Evolutionary conservation across 345 rosid genomes (phyloP).

Genomic region (Salix arbutifolia): DNA sequence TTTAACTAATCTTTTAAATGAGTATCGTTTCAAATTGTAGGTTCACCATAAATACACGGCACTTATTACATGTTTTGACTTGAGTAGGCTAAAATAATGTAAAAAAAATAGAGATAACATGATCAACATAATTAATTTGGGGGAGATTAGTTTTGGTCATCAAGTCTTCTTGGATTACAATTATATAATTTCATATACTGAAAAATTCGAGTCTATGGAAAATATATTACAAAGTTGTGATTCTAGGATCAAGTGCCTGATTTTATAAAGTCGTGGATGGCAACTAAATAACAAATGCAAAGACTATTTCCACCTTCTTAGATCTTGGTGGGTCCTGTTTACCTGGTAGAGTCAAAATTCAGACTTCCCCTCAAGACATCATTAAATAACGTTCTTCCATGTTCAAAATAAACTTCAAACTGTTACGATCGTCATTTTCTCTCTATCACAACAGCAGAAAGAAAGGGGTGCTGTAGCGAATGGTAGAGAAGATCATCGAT

Average conservation of each 20-base stretch:
- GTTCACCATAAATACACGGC: no score
- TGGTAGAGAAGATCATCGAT: background rate
- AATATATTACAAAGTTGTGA: background rate
- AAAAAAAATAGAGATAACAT: no score
- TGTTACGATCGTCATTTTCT: background rate
- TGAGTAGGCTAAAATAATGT: no score
- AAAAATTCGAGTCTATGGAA: background rate
- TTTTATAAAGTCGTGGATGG: background rate
- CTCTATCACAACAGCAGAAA: background rate
- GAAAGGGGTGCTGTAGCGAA: background rate
- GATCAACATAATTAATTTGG: no score
- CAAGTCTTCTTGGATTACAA: no score
- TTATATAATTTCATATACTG: background rate
- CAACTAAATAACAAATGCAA: background rate
- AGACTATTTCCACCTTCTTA: background rate
- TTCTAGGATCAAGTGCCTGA: background rate
- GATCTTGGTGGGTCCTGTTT: background rate
- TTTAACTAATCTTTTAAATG: no score
- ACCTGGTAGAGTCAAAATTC: background rate
- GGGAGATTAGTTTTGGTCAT: no score
- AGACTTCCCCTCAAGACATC: background rate
- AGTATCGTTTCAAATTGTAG: no score
- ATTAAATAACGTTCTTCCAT: background rate
- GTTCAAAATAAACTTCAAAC: background rate
- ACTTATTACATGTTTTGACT: no score